Evolutionary conservation across 1,284 basidiomycete species (phyloP), one percentile per base, ranked within the genome.

Genomic region (Trichosporon sp.): DNA sequence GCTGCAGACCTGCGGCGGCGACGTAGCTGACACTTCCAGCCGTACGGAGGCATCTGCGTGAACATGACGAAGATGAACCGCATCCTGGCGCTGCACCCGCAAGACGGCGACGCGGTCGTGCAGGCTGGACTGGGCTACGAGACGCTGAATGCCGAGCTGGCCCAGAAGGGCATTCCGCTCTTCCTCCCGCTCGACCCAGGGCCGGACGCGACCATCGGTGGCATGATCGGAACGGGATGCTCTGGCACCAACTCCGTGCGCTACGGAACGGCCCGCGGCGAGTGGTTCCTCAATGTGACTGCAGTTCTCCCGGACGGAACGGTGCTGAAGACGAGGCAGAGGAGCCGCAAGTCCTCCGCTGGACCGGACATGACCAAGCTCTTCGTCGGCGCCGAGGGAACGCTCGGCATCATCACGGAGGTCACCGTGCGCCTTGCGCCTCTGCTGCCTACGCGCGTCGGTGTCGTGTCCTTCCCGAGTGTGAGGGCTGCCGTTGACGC

Each of bases 311-410:
- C 95, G 0, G 90, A 89, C 19, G 95, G 95, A 1, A 89, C 96
- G 77, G 90, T 97, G 26, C 94, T 97, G 80, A 96, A 95, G 80
- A 98, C 95, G 0, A 88, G 95, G 1, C 87, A 89, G 64, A 86
- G 94, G 21, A 90, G 94, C n/a, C 87, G 86, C 66, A 97, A 97
- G 81, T 95, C 92, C 0, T 91, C 92, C 0, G 93, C 93, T 0
- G 95, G 95, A 0, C 94, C 93, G 61, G 94, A 98, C 77, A 86
- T 89, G 3, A 94, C 93, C 0, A 94, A 95, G 77, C 84, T 97
- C 21, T 97, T 98, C 83, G 91, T 96, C 68, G 94, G 95, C 26
- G 92, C 94, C 0, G 95, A 98, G 80, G 95, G 95, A 0, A 97
- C 94, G 0, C 84, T 97, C 31, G 95, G 95, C 0, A 92, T 98